A percentile compares a stretch with the other conserved stretches of the same genome.
Evolutionary conservation across 345 rosid genomes (phyloP).

Genomic region (Citrus sp.): DNA sequence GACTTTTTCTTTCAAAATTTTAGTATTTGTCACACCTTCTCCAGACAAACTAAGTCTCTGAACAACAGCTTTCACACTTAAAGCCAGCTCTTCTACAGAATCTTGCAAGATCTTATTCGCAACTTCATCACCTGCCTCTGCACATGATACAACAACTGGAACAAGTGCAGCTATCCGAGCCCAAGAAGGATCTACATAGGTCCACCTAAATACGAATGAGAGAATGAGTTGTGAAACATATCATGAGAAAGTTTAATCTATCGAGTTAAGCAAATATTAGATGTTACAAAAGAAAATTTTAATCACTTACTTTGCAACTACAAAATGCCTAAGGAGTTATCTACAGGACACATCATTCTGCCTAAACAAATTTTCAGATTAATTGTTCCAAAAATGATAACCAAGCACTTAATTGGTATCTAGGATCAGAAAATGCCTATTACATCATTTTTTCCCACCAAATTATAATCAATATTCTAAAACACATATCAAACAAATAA

Average conservation of each 20-base stretch:
- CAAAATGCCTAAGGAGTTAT: not conserved
- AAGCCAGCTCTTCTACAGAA: constrained; percentile 61
- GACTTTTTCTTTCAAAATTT: not conserved
- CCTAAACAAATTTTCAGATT: not conserved
- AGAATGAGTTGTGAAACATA: constrained; percentile 11
- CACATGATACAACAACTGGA: constrained; percentile 69
- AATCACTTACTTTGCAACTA: not conserved
- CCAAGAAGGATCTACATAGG: constrained; percentile 80
- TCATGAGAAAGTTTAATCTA: not conserved
- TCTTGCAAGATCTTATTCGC: constrained; percentile 54
- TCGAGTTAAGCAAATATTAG: not conserved
- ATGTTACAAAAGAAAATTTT: not conserved
- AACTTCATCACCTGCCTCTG: constrained; percentile 68
- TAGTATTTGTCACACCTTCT: constrained; percentile 37
- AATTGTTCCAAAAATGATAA: not conserved
- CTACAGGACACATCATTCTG: not conserved
- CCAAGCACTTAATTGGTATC: not conserved
- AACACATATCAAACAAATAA: not conserved
- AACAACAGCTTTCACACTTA: constrained; percentile 76
- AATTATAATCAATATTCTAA: not conserved
- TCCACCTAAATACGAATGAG: constrained; percentile 46
- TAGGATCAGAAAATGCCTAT: not conserved
- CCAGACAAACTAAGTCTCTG: constrained; percentile 61
- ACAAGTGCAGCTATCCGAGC: constrained; percentile 81
- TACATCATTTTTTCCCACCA: not conserved